Conservation (phyloP, 1,139 yeast genomes). For the Zhuliangozyma blackwelliae region DNA sequence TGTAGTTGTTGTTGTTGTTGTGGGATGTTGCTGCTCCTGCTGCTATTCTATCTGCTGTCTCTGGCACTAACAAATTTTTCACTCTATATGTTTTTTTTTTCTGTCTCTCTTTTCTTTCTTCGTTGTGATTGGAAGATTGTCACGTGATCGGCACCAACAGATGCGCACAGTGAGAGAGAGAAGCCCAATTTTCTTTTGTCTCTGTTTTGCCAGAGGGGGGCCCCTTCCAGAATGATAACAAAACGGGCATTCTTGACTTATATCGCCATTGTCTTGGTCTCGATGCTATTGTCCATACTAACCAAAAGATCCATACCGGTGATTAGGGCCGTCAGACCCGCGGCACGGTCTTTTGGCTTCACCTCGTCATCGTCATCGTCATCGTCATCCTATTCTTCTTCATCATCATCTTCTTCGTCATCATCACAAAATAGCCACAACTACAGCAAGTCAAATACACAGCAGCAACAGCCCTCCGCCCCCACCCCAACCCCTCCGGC, state of each 20-base stretch:
- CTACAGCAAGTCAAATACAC: too few species aligned
- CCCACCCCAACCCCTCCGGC: constrained; percentile 9
- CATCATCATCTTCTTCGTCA: constrained; percentile 4
- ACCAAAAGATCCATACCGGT: too few species aligned
- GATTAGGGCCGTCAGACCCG: too few species aligned
- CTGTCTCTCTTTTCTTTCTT: not conserved
- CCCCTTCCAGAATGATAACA: too few species aligned
- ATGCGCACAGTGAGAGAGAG: too few species aligned
- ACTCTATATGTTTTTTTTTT: not conserved
- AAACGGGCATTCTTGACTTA: constrained; percentile 2
- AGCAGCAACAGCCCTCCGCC: not conserved
- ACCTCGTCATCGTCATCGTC: constrained; percentile 10
- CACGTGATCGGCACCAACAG: too few species aligned
- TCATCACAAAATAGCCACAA: too few species aligned
- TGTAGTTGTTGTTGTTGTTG: constrained; percentile 6
- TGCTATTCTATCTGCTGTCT: constrained; percentile 4
- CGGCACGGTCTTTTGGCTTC: constrained; percentile 15
- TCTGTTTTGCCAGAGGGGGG: too few species aligned
- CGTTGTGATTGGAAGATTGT: too few species aligned
- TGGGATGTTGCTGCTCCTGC: not conserved
- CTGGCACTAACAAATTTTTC: constrained; percentile 15
- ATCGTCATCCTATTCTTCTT: constrained; percentile 1
- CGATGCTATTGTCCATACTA: constrained; percentile 31
- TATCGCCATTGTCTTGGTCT: constrained; percentile 16
- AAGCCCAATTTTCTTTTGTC: too few species aligned